A percentile compares a stretch with the other conserved stretches of the same genome.
phyloP scores from a whole-genome alignment of 768 basidiomycete species.

The Coprinopsis strossmayeri region DNA sequence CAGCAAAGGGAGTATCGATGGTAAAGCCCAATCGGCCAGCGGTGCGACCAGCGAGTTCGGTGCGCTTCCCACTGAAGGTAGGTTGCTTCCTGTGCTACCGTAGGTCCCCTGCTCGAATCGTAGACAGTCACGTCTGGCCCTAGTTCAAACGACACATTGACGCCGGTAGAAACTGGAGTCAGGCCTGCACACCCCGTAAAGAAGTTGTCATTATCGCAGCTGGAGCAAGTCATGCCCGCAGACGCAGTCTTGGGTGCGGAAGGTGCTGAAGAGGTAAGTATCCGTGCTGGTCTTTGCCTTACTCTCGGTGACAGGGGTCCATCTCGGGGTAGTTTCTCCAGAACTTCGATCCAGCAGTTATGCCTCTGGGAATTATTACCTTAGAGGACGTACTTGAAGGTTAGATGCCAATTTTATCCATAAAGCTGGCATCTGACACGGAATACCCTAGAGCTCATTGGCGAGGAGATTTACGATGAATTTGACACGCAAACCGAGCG shows the following conservation, averaged over 20 bases:
- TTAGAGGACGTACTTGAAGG: slow-evolving; percentile 91
- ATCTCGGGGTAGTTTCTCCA: slow-evolving; percentile 61
- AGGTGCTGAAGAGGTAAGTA: slow-evolving; percentile 62
- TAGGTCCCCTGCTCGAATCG: too few relatives aligned
- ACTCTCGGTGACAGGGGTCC: neutral
- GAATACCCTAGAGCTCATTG: slow-evolving; percentile 65
- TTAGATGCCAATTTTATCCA: slow-evolving; percentile 17
- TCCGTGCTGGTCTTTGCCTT: neutral
- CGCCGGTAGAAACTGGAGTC: too few relatives aligned
- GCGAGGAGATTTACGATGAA: slow-evolving; percentile 91
- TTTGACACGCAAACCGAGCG: slow-evolving; percentile 76
- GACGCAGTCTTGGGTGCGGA: slow-evolving; percentile 66
- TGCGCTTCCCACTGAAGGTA: too few relatives aligned
- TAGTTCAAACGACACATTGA: too few relatives aligned
- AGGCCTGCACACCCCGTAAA: too few relatives aligned
- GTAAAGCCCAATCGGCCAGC: too few relatives aligned
- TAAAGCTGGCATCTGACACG: neutral
- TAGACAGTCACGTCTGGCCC: too few relatives aligned
- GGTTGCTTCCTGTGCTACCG: too few relatives aligned
- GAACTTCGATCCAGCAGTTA: slow-evolving; percentile 72
- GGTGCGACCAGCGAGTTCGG: too few relatives aligned
- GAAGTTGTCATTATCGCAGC: neutral
- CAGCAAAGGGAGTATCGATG: too few relatives aligned
- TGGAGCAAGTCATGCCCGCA: neutral
- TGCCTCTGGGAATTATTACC: slow-evolving; percentile 88